phyloP scores from a whole-genome alignment of 345 rosid species.

The Eucalyptus victrix region DNA sequence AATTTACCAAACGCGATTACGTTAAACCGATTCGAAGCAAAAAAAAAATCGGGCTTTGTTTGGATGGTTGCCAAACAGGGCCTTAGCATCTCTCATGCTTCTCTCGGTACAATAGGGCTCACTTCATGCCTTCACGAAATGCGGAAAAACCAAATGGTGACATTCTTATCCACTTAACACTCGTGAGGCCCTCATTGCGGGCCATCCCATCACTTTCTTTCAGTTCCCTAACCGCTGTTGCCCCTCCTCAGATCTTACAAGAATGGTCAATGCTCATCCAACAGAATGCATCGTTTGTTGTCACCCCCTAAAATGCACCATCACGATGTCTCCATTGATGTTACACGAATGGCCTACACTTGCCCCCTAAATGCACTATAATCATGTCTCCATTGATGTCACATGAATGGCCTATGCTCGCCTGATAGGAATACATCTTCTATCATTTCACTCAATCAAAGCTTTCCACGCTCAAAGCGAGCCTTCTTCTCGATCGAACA shows the following conservation, averaged over 20 bases:
- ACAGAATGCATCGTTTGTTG: background rate
- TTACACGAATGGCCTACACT: background rate
- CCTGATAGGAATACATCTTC: background rate
- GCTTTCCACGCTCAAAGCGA: background rate
- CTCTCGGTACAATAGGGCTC: background rate
- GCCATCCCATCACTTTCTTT: background rate
- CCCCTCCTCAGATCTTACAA: background rate
- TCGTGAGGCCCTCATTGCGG: background rate
- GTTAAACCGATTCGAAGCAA: too few relatives aligned
- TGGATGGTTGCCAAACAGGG: too few relatives aligned
- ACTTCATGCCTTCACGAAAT: background rate
- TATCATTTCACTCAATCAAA: background rate
- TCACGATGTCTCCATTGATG: background rate
- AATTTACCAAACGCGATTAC: too few relatives aligned
- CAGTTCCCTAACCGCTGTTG: background rate
- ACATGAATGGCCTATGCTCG: background rate
- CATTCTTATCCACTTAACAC: background rate
- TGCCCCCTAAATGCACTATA: background rate
- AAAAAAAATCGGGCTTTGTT: too few relatives aligned
- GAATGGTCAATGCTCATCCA: background rate
- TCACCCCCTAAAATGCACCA: background rate
- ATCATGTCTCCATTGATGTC: background rate
- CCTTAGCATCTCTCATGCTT: background rate
- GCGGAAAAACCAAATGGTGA: background rate
- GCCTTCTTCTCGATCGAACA: background rate